Conservation (phyloP, 208 protist genomes). For the Zelonia costaricensis region DNA sequence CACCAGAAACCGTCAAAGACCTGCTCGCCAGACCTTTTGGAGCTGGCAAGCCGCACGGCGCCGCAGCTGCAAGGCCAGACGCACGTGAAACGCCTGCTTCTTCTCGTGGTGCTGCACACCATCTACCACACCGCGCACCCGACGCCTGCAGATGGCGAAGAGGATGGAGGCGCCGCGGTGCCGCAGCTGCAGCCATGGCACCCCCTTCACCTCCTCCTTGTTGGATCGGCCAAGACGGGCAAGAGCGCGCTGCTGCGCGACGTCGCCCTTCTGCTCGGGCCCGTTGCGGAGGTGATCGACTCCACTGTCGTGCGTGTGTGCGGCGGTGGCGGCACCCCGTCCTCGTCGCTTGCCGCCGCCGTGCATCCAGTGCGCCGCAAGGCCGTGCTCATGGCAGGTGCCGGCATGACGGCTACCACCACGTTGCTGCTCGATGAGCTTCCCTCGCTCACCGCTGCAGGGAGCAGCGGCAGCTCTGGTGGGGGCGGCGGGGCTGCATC, state of each 20-base stretch:
- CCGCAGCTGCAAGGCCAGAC: conserved; percentile 59
- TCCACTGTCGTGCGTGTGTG: conserved; percentile 43
- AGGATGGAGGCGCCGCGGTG: too few relatives aligned
- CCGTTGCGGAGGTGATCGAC: conserved; percentile 39
- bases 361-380: conserved; percentile 30
- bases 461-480: too few relatives aligned
- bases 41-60: conserved; percentile 30
- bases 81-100: conserved; percentile 47
- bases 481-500: too few relatives aligned
- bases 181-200: conserved; percentile 6
- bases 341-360: conserved; percentile 30
- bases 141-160: not conserved
- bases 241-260: conserved; percentile 57
- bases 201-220: conserved; percentile 60
- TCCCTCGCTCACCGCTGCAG: conserved; percentile 8
- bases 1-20: not conserved
- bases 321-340: conserved; percentile 9
- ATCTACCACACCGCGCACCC: conserved; percentile 40
- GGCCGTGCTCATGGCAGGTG: conserved; percentile 48
- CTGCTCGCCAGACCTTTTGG: conserved; percentile 11
- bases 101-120: conserved; percentile 56
- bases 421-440: conserved; percentile 64
- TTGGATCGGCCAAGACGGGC: conserved; percentile 56
- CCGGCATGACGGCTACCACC: conserved; percentile 30
- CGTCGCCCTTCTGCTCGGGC: conserved; percentile 35